Conservation (phyloP, 148 eudicot species). For the Spergularia marina region DNA sequence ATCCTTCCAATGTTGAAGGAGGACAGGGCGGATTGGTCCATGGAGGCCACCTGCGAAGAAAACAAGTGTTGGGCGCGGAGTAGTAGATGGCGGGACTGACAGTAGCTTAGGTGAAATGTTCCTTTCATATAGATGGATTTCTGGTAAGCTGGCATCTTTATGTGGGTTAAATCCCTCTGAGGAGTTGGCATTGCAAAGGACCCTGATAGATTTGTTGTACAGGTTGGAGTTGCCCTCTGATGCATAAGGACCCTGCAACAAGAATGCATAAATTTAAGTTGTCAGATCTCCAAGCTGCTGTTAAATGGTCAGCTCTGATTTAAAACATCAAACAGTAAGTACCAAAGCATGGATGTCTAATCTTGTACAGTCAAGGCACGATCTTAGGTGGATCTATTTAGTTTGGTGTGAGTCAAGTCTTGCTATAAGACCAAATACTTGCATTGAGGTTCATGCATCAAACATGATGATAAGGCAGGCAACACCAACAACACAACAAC, state of each 20-base stretch:
- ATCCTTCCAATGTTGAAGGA: slow-evolving; percentile 69
- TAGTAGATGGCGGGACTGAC: slow-evolving; percentile 30
- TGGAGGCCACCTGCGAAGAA: slow-evolving; percentile 90
- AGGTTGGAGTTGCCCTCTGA: slow-evolving; percentile 54
- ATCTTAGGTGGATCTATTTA: neutral
- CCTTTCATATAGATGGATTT: slow-evolving; percentile 59
- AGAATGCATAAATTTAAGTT: neutral
- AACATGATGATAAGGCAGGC: neutral
- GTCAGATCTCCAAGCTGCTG: neutral
- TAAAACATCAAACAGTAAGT: neutral
- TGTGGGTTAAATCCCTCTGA: slow-evolving; percentile 89
- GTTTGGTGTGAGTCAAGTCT: too few relatives aligned
- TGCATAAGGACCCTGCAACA: slow-evolving; percentile 75
- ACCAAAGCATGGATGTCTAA: neutral
- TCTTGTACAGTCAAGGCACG: neutral
- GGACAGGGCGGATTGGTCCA: slow-evolving; percentile 79
- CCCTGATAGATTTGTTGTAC: slow-evolving; percentile 78
- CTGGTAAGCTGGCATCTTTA: slow-evolving; percentile 86
- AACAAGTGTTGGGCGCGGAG: slow-evolving; percentile 60
- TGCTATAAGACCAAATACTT: too few relatives aligned
- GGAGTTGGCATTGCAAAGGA: slow-evolving; percentile 89
- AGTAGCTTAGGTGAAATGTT: slow-evolving; percentile 46
- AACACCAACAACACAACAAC: neutral
- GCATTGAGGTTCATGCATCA: too few relatives aligned
- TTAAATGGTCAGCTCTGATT: neutral